phyloP scores from a whole-genome alignment of 2,329 filamentous ascomycete genomes.

The Nannizzia gypsea region DNA sequence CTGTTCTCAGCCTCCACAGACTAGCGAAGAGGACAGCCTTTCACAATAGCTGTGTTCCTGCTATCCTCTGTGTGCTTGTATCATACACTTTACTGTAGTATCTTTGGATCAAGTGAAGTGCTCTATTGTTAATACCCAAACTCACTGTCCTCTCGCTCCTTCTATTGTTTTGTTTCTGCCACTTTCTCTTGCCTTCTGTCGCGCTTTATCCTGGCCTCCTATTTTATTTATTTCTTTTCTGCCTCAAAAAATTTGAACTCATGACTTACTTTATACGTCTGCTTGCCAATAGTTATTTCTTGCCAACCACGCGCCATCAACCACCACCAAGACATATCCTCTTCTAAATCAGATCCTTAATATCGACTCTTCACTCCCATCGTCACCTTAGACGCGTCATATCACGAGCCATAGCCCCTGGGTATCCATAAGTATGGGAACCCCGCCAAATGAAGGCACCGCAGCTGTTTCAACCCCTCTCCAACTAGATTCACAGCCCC shows the following conservation, averaged over 20 bases:
- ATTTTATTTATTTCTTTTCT: no score
- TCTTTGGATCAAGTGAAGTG: no score
- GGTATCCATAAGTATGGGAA: neutral
- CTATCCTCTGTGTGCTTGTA: no score
- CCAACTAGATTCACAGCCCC: neutral
- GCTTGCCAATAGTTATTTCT: neutral
- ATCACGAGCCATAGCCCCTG: neutral
- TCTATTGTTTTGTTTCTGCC: neutral
- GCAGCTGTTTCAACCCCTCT: neutral
- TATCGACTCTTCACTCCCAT: neutral
- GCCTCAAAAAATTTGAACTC: neutral
- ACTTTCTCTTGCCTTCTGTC: neutral
- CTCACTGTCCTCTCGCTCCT: neutral
- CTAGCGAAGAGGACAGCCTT: no score
- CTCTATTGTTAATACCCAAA: no score
- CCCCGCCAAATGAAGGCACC: neutral
- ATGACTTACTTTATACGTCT: conserved; percentile 1
- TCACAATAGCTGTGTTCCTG: no score
- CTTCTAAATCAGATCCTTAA: neutral
- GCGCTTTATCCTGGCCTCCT: neutral
- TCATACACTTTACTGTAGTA: no score
- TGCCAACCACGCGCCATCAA: neutral
- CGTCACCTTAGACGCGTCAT: neutral
- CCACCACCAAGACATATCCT: neutral
- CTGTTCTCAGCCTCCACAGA: no score